Conservation (phyloP, 1,284 basidiomycete species). For the Stereum hirsutum region DNA sequence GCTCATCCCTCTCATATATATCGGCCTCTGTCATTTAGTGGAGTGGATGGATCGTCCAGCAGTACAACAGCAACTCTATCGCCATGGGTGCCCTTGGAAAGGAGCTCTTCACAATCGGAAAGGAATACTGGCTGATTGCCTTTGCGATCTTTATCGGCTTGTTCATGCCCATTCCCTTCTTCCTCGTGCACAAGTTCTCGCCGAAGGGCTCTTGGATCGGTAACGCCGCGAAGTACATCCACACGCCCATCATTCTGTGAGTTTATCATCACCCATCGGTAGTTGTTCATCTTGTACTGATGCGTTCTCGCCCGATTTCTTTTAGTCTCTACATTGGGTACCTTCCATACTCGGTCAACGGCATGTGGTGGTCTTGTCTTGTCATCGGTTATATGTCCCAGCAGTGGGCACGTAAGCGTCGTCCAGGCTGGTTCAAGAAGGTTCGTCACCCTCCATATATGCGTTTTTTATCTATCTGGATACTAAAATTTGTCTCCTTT, state of each 20-base stretch:
- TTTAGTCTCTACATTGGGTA: neutral
- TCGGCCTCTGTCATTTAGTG: conserved; percentile 21
- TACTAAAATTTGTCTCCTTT: neutral
- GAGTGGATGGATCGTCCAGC: conserved; percentile 44
- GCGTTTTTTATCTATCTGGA: neutral
- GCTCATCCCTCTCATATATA: neutral
- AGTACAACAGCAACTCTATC: conserved; percentile 45
- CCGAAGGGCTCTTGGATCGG: conserved; percentile 23
- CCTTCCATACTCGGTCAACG: conserved; percentile 22
- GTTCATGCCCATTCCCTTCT: conserved; percentile 40
- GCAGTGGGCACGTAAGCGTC: conserved; percentile 36
- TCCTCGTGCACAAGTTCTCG: conserved; percentile 31
- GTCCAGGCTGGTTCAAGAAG: conserved; percentile 41
- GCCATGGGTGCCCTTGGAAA: conserved; percentile 48
- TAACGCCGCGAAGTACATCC: conserved; percentile 32
- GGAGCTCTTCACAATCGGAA: conserved; percentile 31
- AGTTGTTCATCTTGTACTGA: no score
- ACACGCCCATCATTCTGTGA: conserved; percentile 39
- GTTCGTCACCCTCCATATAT: conserved; percentile 10
- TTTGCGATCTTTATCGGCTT: conserved; percentile 41
- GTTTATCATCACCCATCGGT: no score
- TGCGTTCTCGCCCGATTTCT: no score
- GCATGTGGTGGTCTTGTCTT: conserved; percentile 36
- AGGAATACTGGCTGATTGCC: conserved; percentile 40
- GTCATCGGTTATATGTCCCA: conserved; percentile 37